These are phyloP conservation scores for Fusarium sp. DNA, from an alignment of 2,329 filamentous ascomycete species.

Conservation along the genomic window DNA sequence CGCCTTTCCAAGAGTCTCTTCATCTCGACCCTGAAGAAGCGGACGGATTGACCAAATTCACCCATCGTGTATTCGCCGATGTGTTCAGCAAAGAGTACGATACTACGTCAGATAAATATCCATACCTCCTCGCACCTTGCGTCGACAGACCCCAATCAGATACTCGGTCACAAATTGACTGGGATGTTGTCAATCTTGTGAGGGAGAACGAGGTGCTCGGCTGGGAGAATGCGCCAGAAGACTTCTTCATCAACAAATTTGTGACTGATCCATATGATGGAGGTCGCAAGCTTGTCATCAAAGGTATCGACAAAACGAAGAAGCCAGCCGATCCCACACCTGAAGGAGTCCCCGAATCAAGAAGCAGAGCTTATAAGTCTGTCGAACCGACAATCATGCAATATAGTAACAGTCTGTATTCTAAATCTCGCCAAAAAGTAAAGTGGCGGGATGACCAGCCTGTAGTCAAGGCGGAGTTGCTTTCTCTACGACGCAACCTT, in stretches of 20 bases:
- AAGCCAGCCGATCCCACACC: constrained; percentile 73
- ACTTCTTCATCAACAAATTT: constrained; percentile 62
- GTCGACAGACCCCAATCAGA: background rate
- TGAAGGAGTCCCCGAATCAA: constrained; percentile 56
- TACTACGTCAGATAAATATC: constrained; percentile 67
- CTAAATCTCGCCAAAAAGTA: constrained; percentile 60
- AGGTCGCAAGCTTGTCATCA: constrained; percentile 67
- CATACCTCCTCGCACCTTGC: constrained; percentile 82
- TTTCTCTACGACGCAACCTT: constrained; percentile 82
- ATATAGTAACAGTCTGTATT: constrained; percentile 81
- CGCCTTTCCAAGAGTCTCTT: constrained; percentile 55
- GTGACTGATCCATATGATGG: constrained; percentile 67
- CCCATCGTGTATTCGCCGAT: constrained; percentile 78
- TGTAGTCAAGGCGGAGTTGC: constrained; percentile 77
- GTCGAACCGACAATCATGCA: constrained; percentile 73
- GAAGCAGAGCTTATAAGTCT: constrained; percentile 53
- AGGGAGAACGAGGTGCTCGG: constrained; percentile 45
- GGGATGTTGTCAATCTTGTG: constrained; percentile 61
- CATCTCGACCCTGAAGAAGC: constrained; percentile 54
- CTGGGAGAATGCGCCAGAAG: constrained; percentile 54
- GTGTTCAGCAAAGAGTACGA: constrained; percentile 90
- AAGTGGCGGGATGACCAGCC: constrained; percentile 75
- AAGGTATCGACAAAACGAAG: constrained; percentile 63
- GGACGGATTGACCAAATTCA: constrained; percentile 72
- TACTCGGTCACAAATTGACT: constrained; percentile 61